Base-by-base conservation (phyloP, 2,329 filamentous ascomycete species). In the Chaetomiaceae sp. region DNA sequence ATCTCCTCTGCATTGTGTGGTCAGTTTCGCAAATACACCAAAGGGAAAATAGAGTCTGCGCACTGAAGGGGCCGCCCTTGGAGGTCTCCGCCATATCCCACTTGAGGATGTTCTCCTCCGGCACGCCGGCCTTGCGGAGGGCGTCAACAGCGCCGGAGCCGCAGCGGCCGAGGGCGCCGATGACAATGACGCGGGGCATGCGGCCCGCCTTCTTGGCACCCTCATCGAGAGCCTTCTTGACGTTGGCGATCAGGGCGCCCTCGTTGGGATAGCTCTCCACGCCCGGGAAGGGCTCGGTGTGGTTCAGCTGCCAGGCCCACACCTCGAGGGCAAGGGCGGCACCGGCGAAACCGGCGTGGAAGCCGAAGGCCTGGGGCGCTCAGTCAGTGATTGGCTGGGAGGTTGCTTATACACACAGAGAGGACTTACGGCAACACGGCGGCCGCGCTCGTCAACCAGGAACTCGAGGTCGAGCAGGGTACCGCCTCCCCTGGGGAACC, bases 401-500 rank as follows among this genome's bases (percentile, higher is more conserved):
- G 23, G 13, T 27, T 17, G 21, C 17, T 23, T 6, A 7, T 27
- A 6, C 14, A 12, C n/a, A 12, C n/a, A 14, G 33, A 5, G 20
- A 21, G 9, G 35, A 56, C 58, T 31, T 6, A 60, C 59, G 8
- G 85, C 84, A 1, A 91, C 83, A 55, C 87, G 74, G 41, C 86
- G 76, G 33, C 87, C 87, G 25, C 73, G 76, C 57, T 84, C 79
- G 59, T 95, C 60, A 37, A 61, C 86, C 34, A 96, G 75, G 67
- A 96, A 96, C 66, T 96, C 91, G 33, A 96, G 78, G 63, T 96
- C 91, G 53, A 90, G 81, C 13, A 96, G 80, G 0, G 81, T 85
- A 59, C 89, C 88, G 48, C 83, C 82, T 51, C 88, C 89, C 20
- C 82, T 78, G 23, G 86, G 79, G 68, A 90, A 96, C 50, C 91